A percentile compares a stretch with the other conserved stretches of the same genome.
These are phyloP conservation scores for Yamadazyma dushanensis DNA, from an alignment of 1,139 yeast genomes.

Conservation along the genomic window DNA sequence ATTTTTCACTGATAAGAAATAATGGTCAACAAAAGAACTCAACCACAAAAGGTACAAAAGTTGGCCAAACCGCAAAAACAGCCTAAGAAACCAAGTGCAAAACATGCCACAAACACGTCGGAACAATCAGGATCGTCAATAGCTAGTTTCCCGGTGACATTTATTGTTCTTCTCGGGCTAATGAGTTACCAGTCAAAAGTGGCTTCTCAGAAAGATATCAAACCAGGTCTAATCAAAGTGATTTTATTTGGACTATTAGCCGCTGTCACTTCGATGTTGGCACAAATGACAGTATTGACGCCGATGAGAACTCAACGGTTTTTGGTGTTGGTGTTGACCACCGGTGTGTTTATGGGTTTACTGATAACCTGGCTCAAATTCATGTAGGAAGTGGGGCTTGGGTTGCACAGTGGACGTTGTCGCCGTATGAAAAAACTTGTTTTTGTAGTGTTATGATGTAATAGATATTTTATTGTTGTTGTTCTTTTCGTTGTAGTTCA, in stretches of 20 bases:
- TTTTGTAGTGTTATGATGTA: too few relatives aligned
- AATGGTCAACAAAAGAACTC: neutral
- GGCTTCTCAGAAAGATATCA: neutral
- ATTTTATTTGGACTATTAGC: slow-evolving; percentile 2
- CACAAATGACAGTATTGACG: slow-evolving; percentile 3
- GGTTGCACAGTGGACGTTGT: neutral
- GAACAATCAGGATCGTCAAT: neutral
- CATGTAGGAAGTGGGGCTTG: too few relatives aligned
- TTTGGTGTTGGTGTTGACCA: neutral
- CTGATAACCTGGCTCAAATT: slow-evolving; percentile 1
- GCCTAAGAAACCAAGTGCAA: neutral
- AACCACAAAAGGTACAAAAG: neutral
- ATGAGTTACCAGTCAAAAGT: slow-evolving; percentile 1
- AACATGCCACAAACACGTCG: neutral
- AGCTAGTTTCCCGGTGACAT: slow-evolving; percentile 4
- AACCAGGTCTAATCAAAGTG: neutral
- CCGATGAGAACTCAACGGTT: neutral
- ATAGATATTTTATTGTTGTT: too few relatives aligned
- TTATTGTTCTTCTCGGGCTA: slow-evolving; percentile 2
- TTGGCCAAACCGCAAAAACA: neutral
- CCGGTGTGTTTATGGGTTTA: neutral
- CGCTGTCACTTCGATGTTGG: slow-evolving; percentile 1
- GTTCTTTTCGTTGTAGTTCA: too few relatives aligned
- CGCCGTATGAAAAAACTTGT: too few relatives aligned
- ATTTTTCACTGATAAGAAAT: neutral